Percentiles rank a stretch among this genome's conserved stretches.
phyloP scores from a whole-genome alignment of 2,329 filamentous ascomycete species.

The Cercospora sojina region DNA sequence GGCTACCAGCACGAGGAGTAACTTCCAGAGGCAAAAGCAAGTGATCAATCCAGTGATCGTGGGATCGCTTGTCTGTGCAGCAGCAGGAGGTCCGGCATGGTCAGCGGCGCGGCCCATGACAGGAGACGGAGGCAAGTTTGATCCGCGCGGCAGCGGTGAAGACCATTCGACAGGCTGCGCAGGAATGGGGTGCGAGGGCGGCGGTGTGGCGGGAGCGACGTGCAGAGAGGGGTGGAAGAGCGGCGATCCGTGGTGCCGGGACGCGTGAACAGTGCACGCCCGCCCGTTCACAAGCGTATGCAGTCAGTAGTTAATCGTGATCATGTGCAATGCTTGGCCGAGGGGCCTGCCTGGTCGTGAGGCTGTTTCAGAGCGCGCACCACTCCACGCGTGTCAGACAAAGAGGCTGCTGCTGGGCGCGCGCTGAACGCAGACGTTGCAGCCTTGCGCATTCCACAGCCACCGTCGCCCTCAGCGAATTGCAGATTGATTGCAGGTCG shows the following conservation, averaged over 20 bases:
- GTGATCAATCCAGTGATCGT: constrained; percentile 21
- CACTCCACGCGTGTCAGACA: not conserved
- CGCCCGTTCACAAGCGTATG: not conserved
- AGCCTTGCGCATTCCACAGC: not conserved
- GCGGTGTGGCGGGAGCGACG: constrained; percentile 2
- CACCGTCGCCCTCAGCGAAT: not conserved
- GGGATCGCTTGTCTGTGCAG: constrained; percentile 6
- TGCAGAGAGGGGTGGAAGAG: not conserved
- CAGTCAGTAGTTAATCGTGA: not conserved
- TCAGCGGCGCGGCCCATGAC: not conserved
- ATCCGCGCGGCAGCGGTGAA: not conserved
- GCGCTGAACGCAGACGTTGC: not conserved
- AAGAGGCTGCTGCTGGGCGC: not conserved
- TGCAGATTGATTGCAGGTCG: not conserved
- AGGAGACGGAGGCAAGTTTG: not conserved
- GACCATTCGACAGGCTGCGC: not conserved
- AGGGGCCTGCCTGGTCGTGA: not conserved
- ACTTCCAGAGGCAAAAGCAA: constrained; percentile 65
- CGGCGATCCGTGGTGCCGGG: not conserved
- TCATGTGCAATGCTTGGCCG: not conserved
- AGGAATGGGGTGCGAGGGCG: not conserved
- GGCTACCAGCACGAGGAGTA: constrained; percentile 62
- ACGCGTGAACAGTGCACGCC: not conserved
- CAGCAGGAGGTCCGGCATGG: not conserved
- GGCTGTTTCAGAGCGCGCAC: not conserved